Conservation (phyloP, 768 basidiomycete species). For the Lactarius deliciosus region DNA sequence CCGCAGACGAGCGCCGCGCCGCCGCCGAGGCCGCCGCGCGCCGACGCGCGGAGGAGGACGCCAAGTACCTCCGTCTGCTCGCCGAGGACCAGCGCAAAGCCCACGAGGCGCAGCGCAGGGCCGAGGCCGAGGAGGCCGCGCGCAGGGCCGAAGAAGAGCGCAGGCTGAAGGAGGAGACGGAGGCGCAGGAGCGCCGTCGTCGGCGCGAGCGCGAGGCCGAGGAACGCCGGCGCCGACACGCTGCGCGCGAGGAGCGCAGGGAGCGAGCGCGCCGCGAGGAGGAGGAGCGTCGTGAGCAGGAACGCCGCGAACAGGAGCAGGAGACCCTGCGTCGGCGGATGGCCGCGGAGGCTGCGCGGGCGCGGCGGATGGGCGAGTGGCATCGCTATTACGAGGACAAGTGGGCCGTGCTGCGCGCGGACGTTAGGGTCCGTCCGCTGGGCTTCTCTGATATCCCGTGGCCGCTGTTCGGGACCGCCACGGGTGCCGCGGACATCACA, state of each 20-base stretch:
- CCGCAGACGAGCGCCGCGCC: neutral
- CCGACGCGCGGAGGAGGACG: slow-evolving; percentile 3
- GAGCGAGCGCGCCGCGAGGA: slow-evolving; percentile 11
- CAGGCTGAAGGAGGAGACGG: neutral
- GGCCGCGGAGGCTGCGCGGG: slow-evolving; percentile 3
- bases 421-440: slow-evolving; percentile 13
- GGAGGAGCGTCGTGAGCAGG: neutral
- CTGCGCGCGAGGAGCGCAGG: slow-evolving; percentile 4
- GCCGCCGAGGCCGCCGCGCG: neutral
- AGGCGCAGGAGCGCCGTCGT: neutral
- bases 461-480: slow-evolving; percentile 39
- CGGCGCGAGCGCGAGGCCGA: neutral
- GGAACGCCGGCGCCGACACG: neutral
- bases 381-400: slow-evolving; percentile 27
- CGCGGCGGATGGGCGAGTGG: no score
- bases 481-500: slow-evolving; percentile 39
- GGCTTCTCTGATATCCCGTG: slow-evolving; percentile 44
- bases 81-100: slow-evolving; percentile 7
- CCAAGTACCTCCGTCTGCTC: neutral
- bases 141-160: slow-evolving; percentile 3
- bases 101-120: slow-evolving; percentile 13
- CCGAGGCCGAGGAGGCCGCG: slow-evolving; percentile 12
- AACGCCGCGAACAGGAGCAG: neutral
- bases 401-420: slow-evolving; percentile 22
- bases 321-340: slow-evolving; percentile 1